phyloP scores from a whole-genome alignment of 441 rosid genomes.

The Metrosideros polymorpha region DNA sequence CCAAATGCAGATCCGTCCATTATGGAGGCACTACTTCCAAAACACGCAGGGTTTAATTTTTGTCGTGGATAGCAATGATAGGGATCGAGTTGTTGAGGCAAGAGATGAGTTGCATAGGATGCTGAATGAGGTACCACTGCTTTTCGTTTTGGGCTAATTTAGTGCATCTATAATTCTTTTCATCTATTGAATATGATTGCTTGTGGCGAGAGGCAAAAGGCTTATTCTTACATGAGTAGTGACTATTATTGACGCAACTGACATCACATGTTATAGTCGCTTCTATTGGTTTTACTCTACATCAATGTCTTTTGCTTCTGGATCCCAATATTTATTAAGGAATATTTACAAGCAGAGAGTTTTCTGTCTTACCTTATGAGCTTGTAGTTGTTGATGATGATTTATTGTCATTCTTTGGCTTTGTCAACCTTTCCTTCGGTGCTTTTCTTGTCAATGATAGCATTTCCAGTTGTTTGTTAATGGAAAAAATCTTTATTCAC shows the following conservation, averaged over 20 bases:
- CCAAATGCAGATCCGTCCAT: conserved; percentile 37
- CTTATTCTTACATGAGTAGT: not conserved
- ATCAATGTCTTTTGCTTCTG: not conserved
- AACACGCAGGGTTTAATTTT: conserved; percentile 54
- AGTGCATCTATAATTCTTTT: not conserved
- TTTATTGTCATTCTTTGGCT: not conserved
- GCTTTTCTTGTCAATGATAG: not conserved
- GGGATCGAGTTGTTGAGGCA: conserved; percentile 52
- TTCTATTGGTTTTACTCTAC: not conserved
- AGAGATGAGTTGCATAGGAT: conserved; percentile 47
- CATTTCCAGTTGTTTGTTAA: not conserved
- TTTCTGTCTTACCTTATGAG: not conserved
- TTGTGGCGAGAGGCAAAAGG: not conserved
- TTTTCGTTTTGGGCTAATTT: not conserved
- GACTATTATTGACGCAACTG: not conserved
- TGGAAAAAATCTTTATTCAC: not conserved
- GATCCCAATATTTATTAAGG: not conserved
- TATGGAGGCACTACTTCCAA: conserved; percentile 61
- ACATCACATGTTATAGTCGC: not conserved
- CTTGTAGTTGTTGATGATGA: not conserved
- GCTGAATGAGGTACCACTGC: conserved; percentile 33
- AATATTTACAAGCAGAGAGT: not conserved
- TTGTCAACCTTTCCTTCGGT: not conserved
- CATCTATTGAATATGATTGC: not conserved
- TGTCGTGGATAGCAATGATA: conserved; percentile 56